Evolutionary conservation across 306 rosid genomes (phyloP).

Genomic region (Biancaea sappan): DNA sequence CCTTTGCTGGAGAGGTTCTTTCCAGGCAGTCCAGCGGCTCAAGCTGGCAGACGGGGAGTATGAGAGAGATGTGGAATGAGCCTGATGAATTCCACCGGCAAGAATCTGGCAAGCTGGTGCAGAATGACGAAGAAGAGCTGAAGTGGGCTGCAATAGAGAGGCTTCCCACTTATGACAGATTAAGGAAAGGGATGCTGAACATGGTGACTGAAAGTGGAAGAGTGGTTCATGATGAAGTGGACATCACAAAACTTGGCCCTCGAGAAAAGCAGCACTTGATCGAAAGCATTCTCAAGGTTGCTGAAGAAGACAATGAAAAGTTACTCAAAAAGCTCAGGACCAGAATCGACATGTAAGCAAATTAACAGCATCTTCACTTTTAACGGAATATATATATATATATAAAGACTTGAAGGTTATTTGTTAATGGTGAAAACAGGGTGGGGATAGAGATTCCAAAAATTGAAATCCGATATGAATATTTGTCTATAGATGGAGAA

Average conservation of each 20-base stretch:
- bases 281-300: conserved; percentile 60
- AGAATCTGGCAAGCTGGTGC: conserved; percentile 36
- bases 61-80: conserved; percentile 62
- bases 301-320: conserved; percentile 63
- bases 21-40: conserved; percentile 50
- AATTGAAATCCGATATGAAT: conserved; percentile 54
- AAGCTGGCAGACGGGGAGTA: conserved; percentile 58
- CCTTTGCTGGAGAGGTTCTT: conserved; percentile 48
- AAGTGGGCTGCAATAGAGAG: conserved; percentile 75
- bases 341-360: conserved; percentile 55
- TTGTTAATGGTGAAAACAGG: conserved; percentile 35
- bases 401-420: not conserved
- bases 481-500: conserved; percentile 57
- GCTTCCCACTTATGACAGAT: conserved; percentile 63
- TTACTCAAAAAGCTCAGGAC: conserved; percentile 54
- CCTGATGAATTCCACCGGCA: conserved; percentile 50
- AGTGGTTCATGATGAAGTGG: conserved; percentile 43
- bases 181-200: conserved; percentile 60
- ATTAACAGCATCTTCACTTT: not conserved
- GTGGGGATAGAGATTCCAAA: conserved; percentile 70
- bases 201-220: conserved; percentile 51
- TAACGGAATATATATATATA: not conserved
- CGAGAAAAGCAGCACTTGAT: conserved; percentile 57
- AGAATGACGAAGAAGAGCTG: conserved; percentile 60
- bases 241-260: conserved; percentile 53